phyloP scores from a whole-genome alignment of 495 filamentous ascomycete species.

The Thermothielavioides terrestris region DNA sequence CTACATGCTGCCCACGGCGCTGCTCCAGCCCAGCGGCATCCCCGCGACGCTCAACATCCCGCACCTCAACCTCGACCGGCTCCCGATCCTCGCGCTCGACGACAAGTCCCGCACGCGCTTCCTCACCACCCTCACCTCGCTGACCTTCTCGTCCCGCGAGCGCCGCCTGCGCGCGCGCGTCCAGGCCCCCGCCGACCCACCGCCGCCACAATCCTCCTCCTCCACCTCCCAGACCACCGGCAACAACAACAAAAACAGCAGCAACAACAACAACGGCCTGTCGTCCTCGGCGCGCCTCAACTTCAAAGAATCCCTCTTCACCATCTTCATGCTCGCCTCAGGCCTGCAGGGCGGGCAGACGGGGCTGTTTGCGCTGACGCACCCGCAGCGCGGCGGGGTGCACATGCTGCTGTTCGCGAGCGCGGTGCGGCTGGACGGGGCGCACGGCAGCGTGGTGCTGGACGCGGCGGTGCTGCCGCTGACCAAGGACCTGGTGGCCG shows the following conservation, averaged over 20 bases:
- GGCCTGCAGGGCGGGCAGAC: conserved; percentile 32
- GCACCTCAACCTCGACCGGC: conserved; percentile 33
- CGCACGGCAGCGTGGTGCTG: conserved; percentile 35
- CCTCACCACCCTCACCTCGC: conserved; percentile 28
- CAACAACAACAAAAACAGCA: not conserved
- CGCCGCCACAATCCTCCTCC: not conserved
- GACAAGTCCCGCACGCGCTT: conserved; percentile 23
- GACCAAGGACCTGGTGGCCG: conserved; percentile 17
- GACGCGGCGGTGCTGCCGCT: conserved; percentile 44
- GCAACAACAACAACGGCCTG: not conserved
- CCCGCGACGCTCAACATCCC: conserved; percentile 32
- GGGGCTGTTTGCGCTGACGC: conserved; percentile 30
- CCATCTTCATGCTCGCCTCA: conserved; percentile 36
- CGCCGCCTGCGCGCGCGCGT: conserved; percentile 24
- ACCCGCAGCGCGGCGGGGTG: conserved; percentile 20
- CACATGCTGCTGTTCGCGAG: conserved; percentile 37
- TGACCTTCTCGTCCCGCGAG: conserved; percentile 36
- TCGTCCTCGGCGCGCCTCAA: conserved; percentile 23
- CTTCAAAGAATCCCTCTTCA: conserved; percentile 43
- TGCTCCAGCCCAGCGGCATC: conserved; percentile 10
- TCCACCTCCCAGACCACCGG: not conserved
- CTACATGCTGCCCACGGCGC: conserved; percentile 24
- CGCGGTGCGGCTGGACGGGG: conserved; percentile 33
- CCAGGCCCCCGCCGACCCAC: no score
- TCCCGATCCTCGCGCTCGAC: conserved; percentile 32